Percentiles rank a stretch among this genome's conserved stretches.
phyloP scores from a whole-genome alignment of 1,284 basidiomycete species.

The Puccinia coronata region DNA sequence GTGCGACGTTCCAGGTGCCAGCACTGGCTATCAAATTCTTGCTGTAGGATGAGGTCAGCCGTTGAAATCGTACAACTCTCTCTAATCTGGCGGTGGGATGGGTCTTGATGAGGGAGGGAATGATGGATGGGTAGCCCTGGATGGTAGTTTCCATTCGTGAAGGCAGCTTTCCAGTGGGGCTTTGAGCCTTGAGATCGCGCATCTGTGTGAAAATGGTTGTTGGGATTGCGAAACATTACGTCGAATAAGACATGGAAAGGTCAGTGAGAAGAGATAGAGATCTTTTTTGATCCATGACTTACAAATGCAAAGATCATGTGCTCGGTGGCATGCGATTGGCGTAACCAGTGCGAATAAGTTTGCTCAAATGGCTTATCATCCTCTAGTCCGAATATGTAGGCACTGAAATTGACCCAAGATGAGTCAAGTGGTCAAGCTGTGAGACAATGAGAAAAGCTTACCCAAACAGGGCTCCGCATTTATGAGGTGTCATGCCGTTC shows the following conservation, averaged over 20 bases:
- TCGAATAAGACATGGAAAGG: not conserved
- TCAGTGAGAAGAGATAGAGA: not conserved
- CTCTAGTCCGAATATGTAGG: slow-evolving; percentile 44
- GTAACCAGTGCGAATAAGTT: slow-evolving; percentile 39
- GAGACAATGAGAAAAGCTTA: not conserved
- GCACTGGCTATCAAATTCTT: slow-evolving; percentile 29
- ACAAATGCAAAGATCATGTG: slow-evolving; percentile 44
- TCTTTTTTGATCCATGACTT: not conserved
- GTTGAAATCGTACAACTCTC: slow-evolving; percentile 30
- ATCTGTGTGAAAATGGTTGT: slow-evolving; percentile 50
- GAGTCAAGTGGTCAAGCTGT: not conserved
- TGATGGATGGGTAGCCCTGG: slow-evolving; percentile 53
- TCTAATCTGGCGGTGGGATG: slow-evolving; percentile 49
- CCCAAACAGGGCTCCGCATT: slow-evolving; percentile 45
- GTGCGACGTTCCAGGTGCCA: slow-evolving; percentile 54
- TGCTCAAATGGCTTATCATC: slow-evolving; percentile 39
- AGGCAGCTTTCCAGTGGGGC: slow-evolving; percentile 52
- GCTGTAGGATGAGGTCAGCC: slow-evolving; percentile 14
- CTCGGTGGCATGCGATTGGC: slow-evolving; percentile 39
- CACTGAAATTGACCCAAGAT: not conserved
- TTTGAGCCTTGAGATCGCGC: slow-evolving; percentile 52
- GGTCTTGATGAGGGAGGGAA: slow-evolving; percentile 52
- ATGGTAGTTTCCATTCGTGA: slow-evolving; percentile 53
- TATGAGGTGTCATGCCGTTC: slow-evolving; percentile 47
- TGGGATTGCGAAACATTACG: not conserved